Evolutionary conservation across 805 yeast species (phyloP).

Genomic region (Candida orba): DNA sequence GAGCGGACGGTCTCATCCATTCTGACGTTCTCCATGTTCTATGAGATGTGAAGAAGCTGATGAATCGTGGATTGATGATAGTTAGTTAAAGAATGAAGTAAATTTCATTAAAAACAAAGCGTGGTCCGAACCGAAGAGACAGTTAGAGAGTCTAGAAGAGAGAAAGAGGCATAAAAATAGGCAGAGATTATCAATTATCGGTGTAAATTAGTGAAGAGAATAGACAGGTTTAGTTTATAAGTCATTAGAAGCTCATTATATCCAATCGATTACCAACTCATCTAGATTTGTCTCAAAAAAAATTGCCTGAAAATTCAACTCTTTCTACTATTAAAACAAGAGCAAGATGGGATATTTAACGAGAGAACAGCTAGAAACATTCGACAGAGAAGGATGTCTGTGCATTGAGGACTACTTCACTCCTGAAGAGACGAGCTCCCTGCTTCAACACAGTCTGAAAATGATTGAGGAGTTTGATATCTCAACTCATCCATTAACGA

Average conservation of each 20-base stretch:
- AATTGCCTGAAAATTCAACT: not conserved
- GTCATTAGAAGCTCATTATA: too few relatives aligned
- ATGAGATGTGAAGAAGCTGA: too few relatives aligned
- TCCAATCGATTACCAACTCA: too few relatives aligned
- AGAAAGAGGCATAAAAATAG: too few relatives aligned
- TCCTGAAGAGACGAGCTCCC: constrained; percentile 29
- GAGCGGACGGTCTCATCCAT: constrained; percentile 35
- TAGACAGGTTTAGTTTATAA: too few relatives aligned
- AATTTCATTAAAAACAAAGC: not conserved
- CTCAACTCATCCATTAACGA: constrained; percentile 56
- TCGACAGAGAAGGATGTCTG: constrained; percentile 52
- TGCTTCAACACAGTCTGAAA: constrained; percentile 37
- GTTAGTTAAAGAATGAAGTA: too few relatives aligned
- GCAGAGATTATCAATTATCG: too few relatives aligned
- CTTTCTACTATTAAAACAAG: too few relatives aligned
- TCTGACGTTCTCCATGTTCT: too few relatives aligned
- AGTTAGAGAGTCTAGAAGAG: not conserved
- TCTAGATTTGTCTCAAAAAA: not conserved
- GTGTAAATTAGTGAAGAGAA: too few relatives aligned
- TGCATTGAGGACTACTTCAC: constrained; percentile 50
- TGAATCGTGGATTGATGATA: too few relatives aligned
- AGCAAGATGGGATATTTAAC: constrained; percentile 20
- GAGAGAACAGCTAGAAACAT: constrained; percentile 41
- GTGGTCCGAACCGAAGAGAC: not conserved
- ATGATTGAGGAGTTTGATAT: constrained; percentile 46